phyloP scores from a whole-genome alignment of 257 asterid species.

The Mentha longifolia region DNA sequence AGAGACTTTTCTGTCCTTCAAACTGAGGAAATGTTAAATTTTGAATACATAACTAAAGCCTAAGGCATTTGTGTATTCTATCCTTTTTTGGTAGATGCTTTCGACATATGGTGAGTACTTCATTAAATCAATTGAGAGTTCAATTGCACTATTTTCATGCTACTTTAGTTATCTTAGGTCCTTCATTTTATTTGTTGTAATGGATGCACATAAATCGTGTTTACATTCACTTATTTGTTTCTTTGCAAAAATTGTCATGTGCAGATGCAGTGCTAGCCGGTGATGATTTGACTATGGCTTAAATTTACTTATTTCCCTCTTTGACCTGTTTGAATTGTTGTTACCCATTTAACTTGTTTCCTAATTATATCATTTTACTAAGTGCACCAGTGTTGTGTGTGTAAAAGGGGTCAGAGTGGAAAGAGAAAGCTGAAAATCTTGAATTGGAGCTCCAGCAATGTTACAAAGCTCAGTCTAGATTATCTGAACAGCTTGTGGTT shows the following conservation, averaged over 20 bases:
- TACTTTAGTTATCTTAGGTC: not conserved
- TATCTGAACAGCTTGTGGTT: conserved; percentile 94
- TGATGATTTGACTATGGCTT: conserved; percentile 26
- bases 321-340: not conserved
- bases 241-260: conserved; percentile 3
- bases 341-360: not conserved
- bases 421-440: conserved; percentile 90
- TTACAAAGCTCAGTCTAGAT: conserved; percentile 94
- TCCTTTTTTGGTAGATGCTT: not conserved
- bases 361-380: not conserved
- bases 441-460: conserved; percentile 94
- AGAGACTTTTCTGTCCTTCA: not conserved
- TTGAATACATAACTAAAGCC: not conserved
- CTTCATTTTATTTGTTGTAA: not conserved
- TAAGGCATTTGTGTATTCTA: not conserved
- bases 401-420: conserved; percentile 94
- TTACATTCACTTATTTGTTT: not conserved
- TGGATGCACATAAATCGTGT: not conserved
- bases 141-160: not conserved
- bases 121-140: not conserved
- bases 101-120: not conserved
- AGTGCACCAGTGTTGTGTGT: conserved; percentile 23
- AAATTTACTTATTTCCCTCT: conserved; percentile 19
- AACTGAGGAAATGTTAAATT: not conserved
- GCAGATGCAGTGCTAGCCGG: not conserved